These are phyloP conservation scores for sunflower (Helianthus annuus) DNA, from an alignment of 129 eudicot genomes.

Conservation along the genomic window DNA sequence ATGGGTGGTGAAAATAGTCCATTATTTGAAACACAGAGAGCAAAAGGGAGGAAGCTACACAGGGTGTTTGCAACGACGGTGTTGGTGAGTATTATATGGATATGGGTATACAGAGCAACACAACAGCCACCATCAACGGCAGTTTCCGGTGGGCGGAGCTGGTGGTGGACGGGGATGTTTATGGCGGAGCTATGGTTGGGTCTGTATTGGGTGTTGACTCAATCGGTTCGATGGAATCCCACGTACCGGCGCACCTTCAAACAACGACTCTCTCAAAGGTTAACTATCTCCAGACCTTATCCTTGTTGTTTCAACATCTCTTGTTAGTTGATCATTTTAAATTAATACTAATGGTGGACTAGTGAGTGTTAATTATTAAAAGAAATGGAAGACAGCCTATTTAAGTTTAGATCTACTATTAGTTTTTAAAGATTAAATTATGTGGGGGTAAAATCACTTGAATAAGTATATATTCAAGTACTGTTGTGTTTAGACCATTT, in stretches of 20 bases:
- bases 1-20: constrained; percentile 20
- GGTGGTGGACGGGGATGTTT: constrained; percentile 53
- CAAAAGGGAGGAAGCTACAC: constrained; percentile 38
- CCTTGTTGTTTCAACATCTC: too few relatives aligned
- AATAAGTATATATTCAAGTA: too few relatives aligned
- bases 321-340: too few relatives aligned
- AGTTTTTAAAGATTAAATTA: too few relatives aligned
- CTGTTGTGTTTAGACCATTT: too few relatives aligned
- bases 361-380: too few relatives aligned
- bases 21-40: constrained; percentile 51
- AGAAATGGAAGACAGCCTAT: too few relatives aligned
- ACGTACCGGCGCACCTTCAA: constrained; percentile 58
- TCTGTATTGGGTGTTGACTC: constrained; percentile 71
- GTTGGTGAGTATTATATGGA: constrained; percentile 39
- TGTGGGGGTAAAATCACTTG: too few relatives aligned
- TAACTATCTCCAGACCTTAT: too few relatives aligned
- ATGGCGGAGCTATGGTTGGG: constrained; percentile 69
- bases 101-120: constrained; percentile 61
- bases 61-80: constrained; percentile 48
- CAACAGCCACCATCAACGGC: constrained; percentile 22
- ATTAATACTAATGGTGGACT: too few relatives aligned
- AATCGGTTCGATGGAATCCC: constrained; percentile 64
- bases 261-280: constrained; percentile 57
- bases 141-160: constrained; percentile 12
- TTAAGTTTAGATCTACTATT: neutral